Conservation (phyloP, 1,284 basidiomycete species). For the Tilletiaria anomala region DNA sequence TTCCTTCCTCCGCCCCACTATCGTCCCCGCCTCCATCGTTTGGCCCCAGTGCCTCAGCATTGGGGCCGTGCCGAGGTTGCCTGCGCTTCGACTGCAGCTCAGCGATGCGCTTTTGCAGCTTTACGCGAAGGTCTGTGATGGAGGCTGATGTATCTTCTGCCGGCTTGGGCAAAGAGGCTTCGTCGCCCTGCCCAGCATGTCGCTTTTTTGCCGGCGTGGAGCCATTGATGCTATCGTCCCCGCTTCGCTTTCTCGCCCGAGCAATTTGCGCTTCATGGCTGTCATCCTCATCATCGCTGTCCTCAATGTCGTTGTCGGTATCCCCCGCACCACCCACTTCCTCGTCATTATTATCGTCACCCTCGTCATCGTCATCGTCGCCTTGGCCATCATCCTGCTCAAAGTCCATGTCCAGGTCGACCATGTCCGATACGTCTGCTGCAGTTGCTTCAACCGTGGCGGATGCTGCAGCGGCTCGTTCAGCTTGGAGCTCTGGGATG, state of each 20-base stretch:
- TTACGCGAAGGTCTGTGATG: conserved; percentile 13
- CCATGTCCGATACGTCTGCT: not conserved
- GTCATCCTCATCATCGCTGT: conserved; percentile 10
- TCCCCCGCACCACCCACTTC: conserved; percentile 10
- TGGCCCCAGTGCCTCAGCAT: not conserved
- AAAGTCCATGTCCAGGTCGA: conserved; percentile 1
- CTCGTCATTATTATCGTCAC: conserved; percentile 5
- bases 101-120: conserved; percentile 28
- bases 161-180: no score
- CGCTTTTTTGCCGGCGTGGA: not conserved
- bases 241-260: no score
- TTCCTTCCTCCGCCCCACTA: conserved; percentile 5
- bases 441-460: conserved; percentile 7
- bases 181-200: no score
- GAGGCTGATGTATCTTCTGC: no score
- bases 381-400: conserved; percentile 12
- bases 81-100: conserved; percentile 22
- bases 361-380: conserved; percentile 13
- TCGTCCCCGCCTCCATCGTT: not conserved
- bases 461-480: conserved; percentile 13
- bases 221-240: not conserved
- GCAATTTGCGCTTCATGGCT: no score
- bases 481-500: conserved; percentile 20
- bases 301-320: conserved; percentile 15
- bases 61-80: conserved; percentile 1